Evolutionary conservation across 345 rosid genomes (phyloP), one percentile per base, ranked within the genome.

Genomic region (Theobroma cacao): DNA sequence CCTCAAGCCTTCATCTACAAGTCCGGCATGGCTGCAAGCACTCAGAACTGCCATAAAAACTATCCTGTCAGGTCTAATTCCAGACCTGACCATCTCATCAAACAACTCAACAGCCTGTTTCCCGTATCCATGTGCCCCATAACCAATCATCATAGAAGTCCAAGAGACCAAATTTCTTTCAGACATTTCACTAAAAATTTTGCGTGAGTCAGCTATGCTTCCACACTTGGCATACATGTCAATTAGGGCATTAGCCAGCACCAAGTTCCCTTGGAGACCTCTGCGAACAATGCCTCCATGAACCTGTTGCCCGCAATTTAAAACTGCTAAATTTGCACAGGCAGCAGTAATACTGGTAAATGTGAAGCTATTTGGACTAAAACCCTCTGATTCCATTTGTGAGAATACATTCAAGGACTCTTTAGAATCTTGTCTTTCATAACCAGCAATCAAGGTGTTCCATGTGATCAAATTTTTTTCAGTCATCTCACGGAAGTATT

Each of bases 171-270:
- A 81, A 85, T 89, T 79, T 75, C 81, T 89, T 65, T 79, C 77
- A 26, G 75, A 40, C 82, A 89, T 86, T 61, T 88, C 88, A 28
- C 55, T 77, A 75, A 94, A 95, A 52, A 91, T 81, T 78, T 85
- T 89, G 48, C 71, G 67, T 0, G 99, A 86, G 76, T 88, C 90
- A 4, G 79, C 77, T 76, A 94, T 82, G 80, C 82, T 86, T 36
- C 99, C 99, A 47, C 99, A 94, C 85, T 94, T 94, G 59, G 97
- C 96, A 78, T 96, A 90, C 97, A 96, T 94, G 80, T 92, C 97
- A 34, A 92, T 84, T 65, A 92, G 83, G 34, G 98, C 90, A 82
- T 94, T 94, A 10, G 90, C 89, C 84, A 96, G 58, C 78, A 77
- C 93, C 68, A 81, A 72, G 68, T 91, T 80, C 59, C 84, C 75